These are phyloP conservation scores for Backusella luteola DNA, from an alignment of 192 early-diverging fungal genomes.

Conservation along the genomic window DNA sequence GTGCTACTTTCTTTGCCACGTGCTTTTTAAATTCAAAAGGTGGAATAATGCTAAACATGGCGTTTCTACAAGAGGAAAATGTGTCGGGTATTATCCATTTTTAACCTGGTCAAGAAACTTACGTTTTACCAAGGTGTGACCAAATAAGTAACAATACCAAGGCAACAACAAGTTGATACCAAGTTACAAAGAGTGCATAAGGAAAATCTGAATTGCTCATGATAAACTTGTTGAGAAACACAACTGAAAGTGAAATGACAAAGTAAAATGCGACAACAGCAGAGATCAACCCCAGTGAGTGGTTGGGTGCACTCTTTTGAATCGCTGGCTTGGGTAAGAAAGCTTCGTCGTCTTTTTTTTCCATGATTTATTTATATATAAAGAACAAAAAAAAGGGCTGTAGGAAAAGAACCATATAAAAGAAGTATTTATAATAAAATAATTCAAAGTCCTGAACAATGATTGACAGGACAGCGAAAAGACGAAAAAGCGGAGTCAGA, in stretches of 20 bases:
- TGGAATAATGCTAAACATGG: conserved; percentile 53
- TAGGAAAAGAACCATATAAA: not conserved
- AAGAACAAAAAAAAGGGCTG: not conserved
- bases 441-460: not conserved
- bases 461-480: not conserved
- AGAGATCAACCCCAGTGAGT: conserved; percentile 40
- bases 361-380: not conserved
- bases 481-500: not conserved
- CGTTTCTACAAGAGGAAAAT: conserved; percentile 29
- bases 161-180: conserved; percentile 61
- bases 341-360: conserved; percentile 19
- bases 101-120: conserved; percentile 5
- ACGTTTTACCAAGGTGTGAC: conserved; percentile 54
- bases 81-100: not conserved
- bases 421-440: not conserved
- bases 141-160: conserved; percentile 50
- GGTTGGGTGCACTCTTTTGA: conserved; percentile 6
- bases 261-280: conserved; percentile 62
- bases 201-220: conserved; percentile 59
- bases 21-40: conserved; percentile 57
- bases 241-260: conserved; percentile 59
- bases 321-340: conserved; percentile 39
- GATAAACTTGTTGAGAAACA: conserved; percentile 68
- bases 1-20: conserved; percentile 50
- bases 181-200: conserved; percentile 65